Evolutionary conservation across 2,329 filamentous ascomycete genomes (phyloP).

Genomic region (Boeremia lycopersici): DNA sequence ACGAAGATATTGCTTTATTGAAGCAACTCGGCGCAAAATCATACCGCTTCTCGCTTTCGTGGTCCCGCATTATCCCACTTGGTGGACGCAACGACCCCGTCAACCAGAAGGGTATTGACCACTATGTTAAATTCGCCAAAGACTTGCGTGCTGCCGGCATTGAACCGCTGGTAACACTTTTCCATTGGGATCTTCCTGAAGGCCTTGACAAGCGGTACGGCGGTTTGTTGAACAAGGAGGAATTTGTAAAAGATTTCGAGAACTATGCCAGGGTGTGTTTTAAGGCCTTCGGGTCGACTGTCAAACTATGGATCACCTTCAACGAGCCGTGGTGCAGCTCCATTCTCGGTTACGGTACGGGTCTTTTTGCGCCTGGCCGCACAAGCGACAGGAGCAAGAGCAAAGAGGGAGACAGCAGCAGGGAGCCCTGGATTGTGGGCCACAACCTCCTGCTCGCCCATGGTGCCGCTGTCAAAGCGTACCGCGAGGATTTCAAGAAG

Average conservation of each 20-base stretch:
- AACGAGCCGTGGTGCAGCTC: slow-evolving; percentile 89
- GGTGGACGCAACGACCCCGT: slow-evolving; percentile 81
- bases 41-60: slow-evolving; percentile 86
- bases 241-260: slow-evolving; percentile 82
- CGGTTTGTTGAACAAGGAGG: slow-evolving; percentile 77
- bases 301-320: slow-evolving; percentile 89
- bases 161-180: slow-evolving; percentile 79
- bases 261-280: slow-evolving; percentile 79
- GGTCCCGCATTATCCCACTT: slow-evolving; percentile 82
- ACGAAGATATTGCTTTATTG: slow-evolving; percentile 77
- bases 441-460: slow-evolving; percentile 83
- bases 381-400: slow-evolving; percentile 77
- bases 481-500: slow-evolving; percentile 80
- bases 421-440: slow-evolving; percentile 81
- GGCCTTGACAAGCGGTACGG: slow-evolving; percentile 80
- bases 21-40: slow-evolving; percentile 74
- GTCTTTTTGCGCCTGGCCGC: slow-evolving; percentile 80
- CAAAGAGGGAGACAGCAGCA: slow-evolving; percentile 72
- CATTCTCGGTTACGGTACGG: slow-evolving; percentile 78
- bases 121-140: slow-evolving; percentile 80
- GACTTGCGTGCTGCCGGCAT: slow-evolving; percentile 78
- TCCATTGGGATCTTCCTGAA: slow-evolving; percentile 88
- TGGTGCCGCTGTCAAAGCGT: slow-evolving; percentile 78
- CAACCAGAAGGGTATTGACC: slow-evolving; percentile 77
- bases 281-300: slow-evolving; percentile 71